These are phyloP conservation scores for Tympanopsis confertula DNA, from an alignment of 2,329 filamentous ascomycete genomes.

Conservation along the genomic window DNA sequence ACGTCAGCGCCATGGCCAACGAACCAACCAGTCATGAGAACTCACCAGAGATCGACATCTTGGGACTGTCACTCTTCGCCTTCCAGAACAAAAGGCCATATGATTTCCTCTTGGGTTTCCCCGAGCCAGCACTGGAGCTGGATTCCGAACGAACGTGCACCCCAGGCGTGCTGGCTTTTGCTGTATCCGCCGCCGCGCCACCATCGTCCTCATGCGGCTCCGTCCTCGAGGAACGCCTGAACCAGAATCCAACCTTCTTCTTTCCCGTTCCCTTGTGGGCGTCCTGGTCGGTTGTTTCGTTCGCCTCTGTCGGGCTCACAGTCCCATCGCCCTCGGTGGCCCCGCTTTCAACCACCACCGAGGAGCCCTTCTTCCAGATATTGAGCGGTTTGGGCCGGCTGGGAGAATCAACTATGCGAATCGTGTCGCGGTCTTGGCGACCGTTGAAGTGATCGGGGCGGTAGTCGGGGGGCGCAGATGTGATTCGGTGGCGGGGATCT, in stretches of 20 bases:
- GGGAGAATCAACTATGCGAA: no score
- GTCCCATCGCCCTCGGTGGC: not conserved
- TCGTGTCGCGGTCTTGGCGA: no score
- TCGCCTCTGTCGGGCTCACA: not conserved
- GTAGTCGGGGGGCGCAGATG: no score
- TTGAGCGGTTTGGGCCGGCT: not conserved
- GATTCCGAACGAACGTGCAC: not conserved
- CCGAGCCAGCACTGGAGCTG: not conserved
- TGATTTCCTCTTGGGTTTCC: slow-evolving; percentile 30
- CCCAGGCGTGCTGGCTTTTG: not conserved
- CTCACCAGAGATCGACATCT: slow-evolving; percentile 33
- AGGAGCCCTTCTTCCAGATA: not conserved
- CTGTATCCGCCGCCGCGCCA: slow-evolving; percentile 5
- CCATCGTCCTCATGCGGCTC: slow-evolving; percentile 7
- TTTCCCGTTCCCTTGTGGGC: slow-evolving; percentile 12
- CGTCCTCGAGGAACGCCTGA: slow-evolving; percentile 33
- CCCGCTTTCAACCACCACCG: not conserved
- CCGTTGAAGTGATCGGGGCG: not conserved
- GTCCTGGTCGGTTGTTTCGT: no score
- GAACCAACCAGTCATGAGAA: no score
- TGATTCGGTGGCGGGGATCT: no score
- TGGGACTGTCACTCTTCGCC: slow-evolving; percentile 23
- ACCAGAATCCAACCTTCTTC: slow-evolving; percentile 39
- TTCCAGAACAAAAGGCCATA: slow-evolving; percentile 47
- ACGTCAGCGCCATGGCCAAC: no score